Evolutionary conservation across 1,284 basidiomycete species (phyloP).

Genomic region (Pseudozyma pruni): DNA sequence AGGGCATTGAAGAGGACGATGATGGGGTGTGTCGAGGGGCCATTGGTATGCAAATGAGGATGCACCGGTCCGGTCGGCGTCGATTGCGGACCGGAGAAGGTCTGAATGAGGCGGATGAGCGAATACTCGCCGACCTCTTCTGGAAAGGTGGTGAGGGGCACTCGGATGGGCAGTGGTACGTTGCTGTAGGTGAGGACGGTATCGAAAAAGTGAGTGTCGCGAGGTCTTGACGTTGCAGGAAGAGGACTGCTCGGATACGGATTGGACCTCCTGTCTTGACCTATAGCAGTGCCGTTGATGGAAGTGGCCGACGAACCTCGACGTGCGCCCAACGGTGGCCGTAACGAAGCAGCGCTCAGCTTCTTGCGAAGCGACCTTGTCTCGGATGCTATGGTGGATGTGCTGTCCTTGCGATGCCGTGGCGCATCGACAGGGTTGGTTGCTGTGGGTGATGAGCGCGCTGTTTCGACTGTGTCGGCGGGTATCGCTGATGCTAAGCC

Average conservation of each 20-base stretch:
- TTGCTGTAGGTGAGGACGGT: conserved; percentile 78
- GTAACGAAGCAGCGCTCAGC: conserved; percentile 37
- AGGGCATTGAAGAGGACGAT: conserved; percentile 95
- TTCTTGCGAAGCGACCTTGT: conserved; percentile 43
- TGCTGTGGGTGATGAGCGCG: conserved; percentile 10
- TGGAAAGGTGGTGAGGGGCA: conserved; percentile 67
- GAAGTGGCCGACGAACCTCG: conserved; percentile 44
- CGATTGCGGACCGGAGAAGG: conserved; percentile 77
- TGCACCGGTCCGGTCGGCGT: conserved; percentile 79
- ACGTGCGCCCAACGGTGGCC: conserved; percentile 30
- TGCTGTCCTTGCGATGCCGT: conserved; percentile 40
- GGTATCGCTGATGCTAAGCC: conserved; percentile 1
- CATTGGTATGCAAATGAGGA: conserved; percentile 91
- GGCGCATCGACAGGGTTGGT: conserved; percentile 4
- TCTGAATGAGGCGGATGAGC: conserved; percentile 86
- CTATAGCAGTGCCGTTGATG: conserved; percentile 5
- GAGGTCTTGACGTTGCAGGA: conserved; percentile 24
- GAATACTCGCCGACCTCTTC: conserved; percentile 99
- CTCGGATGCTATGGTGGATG: conserved; percentile 40
- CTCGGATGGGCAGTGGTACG: conserved; percentile 45
- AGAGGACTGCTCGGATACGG: conserved; percentile 12
- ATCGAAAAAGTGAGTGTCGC: conserved; percentile 93
- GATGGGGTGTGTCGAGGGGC: conserved; percentile 87
- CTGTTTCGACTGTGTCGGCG: conserved; percentile 14
- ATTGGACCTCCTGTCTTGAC: conserved; percentile 21